These are phyloP conservation scores for Xylaria acuta DNA, from an alignment of 495 filamentous ascomycete species.

Conservation along the genomic window DNA sequence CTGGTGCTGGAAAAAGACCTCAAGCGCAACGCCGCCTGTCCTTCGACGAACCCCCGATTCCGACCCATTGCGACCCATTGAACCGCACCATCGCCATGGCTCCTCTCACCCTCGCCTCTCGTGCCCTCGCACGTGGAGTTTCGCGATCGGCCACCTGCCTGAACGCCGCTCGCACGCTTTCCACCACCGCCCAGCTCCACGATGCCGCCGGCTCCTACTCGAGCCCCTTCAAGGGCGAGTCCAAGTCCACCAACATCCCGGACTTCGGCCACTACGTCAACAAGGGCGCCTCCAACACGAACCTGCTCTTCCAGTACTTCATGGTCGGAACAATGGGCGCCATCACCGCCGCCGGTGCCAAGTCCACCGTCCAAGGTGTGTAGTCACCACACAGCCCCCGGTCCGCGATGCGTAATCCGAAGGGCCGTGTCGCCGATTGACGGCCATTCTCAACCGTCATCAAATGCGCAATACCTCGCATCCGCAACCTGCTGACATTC, in stretches of 20 bases:
- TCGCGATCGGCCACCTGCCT: conserved; percentile 39
- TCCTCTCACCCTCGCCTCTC: conserved; percentile 54
- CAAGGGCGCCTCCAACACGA: conserved; percentile 65
- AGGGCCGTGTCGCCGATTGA: not conserved
- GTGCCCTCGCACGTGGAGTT: conserved; percentile 52
- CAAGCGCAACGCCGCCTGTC: conserved; percentile 44
- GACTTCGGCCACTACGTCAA: conserved; percentile 88
- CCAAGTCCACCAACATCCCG: conserved; percentile 72
- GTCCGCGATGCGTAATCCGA: not conserved
- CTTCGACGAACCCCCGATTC: conserved; percentile 28
- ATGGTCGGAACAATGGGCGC: conserved; percentile 96
- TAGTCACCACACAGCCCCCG: conserved; percentile 20
- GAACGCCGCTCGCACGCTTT: conserved; percentile 53
- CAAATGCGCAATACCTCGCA: not conserved
- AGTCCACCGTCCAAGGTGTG: conserved; percentile 95
- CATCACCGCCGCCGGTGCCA: conserved; percentile 88
- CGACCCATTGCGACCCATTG: conserved; percentile 50
- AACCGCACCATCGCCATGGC: conserved; percentile 48
- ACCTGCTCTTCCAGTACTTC: conserved; percentile 95
- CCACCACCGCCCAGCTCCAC: conserved; percentile 49
- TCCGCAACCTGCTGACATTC: conserved; percentile 26
- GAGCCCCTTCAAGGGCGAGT: conserved; percentile 68
- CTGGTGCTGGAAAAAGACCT: conserved; percentile 56
- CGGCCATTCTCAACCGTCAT: not conserved
- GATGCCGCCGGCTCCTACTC: conserved; percentile 48